Evolutionary conservation across 225 moss, liverwort and hornwort species (phyloP), one percentile per base, ranked within the genome.

Genomic region (Bryoerythrophyllum caledonicum): DNA sequence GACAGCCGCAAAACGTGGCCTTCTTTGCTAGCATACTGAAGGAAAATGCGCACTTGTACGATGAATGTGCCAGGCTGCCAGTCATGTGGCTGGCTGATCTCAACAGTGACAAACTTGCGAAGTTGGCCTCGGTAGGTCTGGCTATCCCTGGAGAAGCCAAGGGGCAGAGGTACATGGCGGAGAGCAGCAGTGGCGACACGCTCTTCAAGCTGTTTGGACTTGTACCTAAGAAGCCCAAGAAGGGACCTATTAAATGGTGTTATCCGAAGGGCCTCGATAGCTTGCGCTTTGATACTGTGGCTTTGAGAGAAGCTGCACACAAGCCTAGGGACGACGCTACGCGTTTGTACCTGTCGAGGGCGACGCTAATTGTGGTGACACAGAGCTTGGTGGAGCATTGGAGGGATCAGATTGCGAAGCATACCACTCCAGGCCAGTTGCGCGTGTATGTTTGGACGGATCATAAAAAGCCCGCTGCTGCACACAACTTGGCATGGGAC

Each of bases 401-500:
- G 97, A 85, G 82, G 77, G 83, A 81, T 20, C 97, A 97, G 64
- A 94, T 97, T 71, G 67, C 67, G 20, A 93, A 91, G 62, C 97
- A 97, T 74, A 97, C 90, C 10, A 89, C 86, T 32, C 83, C 83
- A 24, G 91, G 89, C 40, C 97, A 94, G 82, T 79, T 97, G 43
- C 84, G 90, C 19, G 94, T 90, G 58, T 93, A 87, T 78, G 85
- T 97, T 46, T 97, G 97, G 97, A 91, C 83, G 51, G 97, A 97
- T 67, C 85, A 91, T 63, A 94, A 94, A 73, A 97, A 90, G 76
- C 94, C 90, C 35, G 91, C 94, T 46, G 86, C 90, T 85, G 85
- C 94, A 32, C 97, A 97, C 83, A 82, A 82, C 61, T 84, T 97
- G 76, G 97, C 97, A 54, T 97, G 97, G 97, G 97, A 97, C 30